Conservation (phyloP, 2,329 filamentous ascomycete genomes). For the Beauveria asiatica region DNA sequence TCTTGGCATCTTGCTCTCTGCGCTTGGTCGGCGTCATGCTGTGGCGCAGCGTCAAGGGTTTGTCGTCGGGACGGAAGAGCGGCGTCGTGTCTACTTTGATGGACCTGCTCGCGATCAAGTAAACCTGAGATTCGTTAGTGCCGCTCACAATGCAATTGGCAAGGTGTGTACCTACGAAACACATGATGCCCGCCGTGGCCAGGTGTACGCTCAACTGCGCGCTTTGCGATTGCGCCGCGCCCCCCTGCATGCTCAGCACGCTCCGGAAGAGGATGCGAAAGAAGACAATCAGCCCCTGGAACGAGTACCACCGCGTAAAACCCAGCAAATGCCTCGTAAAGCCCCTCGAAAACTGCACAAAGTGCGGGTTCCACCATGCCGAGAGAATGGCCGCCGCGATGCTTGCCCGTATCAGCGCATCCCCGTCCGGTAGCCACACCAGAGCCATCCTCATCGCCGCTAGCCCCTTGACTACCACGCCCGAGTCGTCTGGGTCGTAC, state of each 20-base stretch:
- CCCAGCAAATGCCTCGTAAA: conserved; percentile 52
- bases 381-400: conserved; percentile 42
- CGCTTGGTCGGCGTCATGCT: conserved; percentile 18
- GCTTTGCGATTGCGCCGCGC: conserved; percentile 28
- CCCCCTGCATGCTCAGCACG: conserved; percentile 31
- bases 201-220: conserved; percentile 45
- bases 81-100: conserved; percentile 51
- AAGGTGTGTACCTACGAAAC: conserved; percentile 37
- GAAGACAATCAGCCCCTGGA: conserved; percentile 51
- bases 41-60: conserved; percentile 19
- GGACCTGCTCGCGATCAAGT: conserved; percentile 32
- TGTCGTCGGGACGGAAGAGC: conserved; percentile 33
- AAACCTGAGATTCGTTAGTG: conserved; percentile 29
- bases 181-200: conserved; percentile 43
- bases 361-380: conserved; percentile 61
- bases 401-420: conserved; percentile 36
- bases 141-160: not conserved
- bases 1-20: conserved; percentile 27
- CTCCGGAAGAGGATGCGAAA: conserved; percentile 44
- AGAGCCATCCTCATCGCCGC: conserved; percentile 14
- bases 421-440: conserved; percentile 30
- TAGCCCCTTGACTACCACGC: conserved; percentile 13
- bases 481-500: conserved; percentile 25
- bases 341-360: conserved; percentile 51
- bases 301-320: conserved; percentile 55